Evolutionary conservation across 208 protist genomes (phyloP).

Genomic region (Leishmania amazonensis): DNA sequence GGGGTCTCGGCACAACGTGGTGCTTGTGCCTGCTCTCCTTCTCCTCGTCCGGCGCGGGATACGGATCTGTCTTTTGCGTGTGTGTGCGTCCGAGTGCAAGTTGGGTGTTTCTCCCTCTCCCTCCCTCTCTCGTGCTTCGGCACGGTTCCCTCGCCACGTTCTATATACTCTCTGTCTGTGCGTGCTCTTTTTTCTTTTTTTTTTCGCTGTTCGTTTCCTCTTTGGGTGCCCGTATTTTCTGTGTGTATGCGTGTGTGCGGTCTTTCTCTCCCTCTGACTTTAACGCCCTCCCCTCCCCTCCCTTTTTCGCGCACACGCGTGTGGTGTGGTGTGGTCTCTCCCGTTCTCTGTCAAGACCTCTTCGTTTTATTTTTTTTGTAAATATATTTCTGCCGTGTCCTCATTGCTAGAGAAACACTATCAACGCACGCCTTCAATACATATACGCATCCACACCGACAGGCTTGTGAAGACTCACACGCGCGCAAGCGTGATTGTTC

Average conservation of each 20-base stretch:
- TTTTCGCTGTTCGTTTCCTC: not conserved
- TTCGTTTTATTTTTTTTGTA: no score
- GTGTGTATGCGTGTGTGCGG: not conserved
- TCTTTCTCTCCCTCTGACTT: not conserved
- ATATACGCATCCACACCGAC: not conserved
- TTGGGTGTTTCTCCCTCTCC: not conserved
- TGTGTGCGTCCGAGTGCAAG: not conserved
- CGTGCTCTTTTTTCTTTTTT: not conserved
- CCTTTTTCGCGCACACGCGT: not conserved
- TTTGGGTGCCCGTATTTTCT: not conserved
- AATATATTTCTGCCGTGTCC: not conserved
- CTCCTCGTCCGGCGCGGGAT: not conserved
- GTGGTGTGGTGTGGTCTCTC: not conserved
- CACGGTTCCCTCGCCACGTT: not conserved
- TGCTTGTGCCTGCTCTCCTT: not conserved
- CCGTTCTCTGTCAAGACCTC: not conserved
- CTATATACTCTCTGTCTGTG: not conserved
- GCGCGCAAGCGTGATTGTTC: not conserved
- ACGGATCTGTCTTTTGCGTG: not conserved
- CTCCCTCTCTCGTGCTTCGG: not conserved
- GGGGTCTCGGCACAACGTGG: not conserved
- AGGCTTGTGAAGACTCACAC: not conserved
- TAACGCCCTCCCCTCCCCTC: no score
- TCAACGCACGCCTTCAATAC: not conserved
- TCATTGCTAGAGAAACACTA: not conserved